These are phyloP conservation scores for Suhomyces yuchorum DNA, from an alignment of 1,139 yeast species.

Conservation along the genomic window DNA sequence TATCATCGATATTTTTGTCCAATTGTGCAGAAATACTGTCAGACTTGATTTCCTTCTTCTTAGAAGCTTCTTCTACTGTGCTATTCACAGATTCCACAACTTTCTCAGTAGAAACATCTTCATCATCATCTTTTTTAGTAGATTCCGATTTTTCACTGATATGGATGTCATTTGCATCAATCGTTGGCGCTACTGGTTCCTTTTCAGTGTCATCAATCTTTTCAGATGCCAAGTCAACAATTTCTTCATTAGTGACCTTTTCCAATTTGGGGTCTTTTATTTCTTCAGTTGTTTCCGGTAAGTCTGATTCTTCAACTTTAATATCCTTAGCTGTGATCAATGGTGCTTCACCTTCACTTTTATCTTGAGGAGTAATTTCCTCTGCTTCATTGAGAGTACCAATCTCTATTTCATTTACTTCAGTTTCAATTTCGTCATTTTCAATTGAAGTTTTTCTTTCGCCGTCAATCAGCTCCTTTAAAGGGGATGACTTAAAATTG, in stretches of 20 bases:
- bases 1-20: background rate
- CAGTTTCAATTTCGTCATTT: background rate
- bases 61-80: background rate
- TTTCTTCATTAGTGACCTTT: conserved; percentile 3
- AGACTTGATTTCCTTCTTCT: background rate
- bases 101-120: conserved; percentile 8
- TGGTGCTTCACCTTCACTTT: conserved; percentile 9
- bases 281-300: conserved; percentile 4
- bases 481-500: conserved; percentile 3
- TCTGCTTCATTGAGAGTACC: background rate
- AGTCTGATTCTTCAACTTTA: conserved; percentile 4
- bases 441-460: conserved; percentile 1
- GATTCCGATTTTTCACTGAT: conserved; percentile 5
- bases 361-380: conserved; percentile 4
- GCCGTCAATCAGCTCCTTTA: background rate
- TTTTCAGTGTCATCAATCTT: conserved; percentile 10
- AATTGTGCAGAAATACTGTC: background rate
- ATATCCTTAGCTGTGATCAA: conserved; percentile 10
- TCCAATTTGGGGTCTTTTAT: conserved; percentile 6
- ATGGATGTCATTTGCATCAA: conserved; percentile 12
- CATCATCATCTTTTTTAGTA: conserved; percentile 2
- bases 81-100: background rate
- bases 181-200: conserved; percentile 2
- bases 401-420: background rate
- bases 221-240: conserved; percentile 4